A percentile compares a stretch with the other conserved stretches of the same genome.
Evolutionary conservation across 257 asterid species (phyloP).

Genomic region (Solanum appendiculatum): DNA sequence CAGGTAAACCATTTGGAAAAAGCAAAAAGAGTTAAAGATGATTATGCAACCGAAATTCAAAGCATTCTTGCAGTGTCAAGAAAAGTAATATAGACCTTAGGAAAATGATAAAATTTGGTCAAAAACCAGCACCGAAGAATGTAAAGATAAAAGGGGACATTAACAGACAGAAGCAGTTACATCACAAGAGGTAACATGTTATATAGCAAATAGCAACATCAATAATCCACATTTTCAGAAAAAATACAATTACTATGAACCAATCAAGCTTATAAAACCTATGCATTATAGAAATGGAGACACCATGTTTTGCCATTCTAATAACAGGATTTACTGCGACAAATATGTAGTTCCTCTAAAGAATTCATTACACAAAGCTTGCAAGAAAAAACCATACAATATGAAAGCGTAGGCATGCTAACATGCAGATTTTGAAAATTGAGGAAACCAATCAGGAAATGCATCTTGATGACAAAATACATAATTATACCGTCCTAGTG

Average conservation of each 20-base stretch:
- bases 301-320: background rate
- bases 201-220: background rate
- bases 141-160: background rate
- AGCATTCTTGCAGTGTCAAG: background rate
- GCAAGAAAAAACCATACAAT: background rate
- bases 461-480: background rate
- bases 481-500: background rate
- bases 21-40: background rate
- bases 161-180: background rate
- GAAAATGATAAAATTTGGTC: background rate
- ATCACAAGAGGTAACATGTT: background rate
- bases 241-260: background rate
- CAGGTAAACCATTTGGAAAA: constrained; percentile 10
- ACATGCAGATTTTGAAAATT: background rate
- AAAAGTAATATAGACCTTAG: background rate
- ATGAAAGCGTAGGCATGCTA: background rate
- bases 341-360: background rate
- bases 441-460: background rate
- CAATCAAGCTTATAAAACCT: background rate
- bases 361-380: background rate
- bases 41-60: background rate
- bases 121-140: background rate
- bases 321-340: background rate
- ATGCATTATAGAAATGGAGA: background rate
- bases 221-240: background rate